Percentiles rank a stretch among this genome's conserved stretches.
These are phyloP conservation scores for Nicotiana attenuata DNA, from an alignment of 257 asterid species.

Conservation along the genomic window DNA sequence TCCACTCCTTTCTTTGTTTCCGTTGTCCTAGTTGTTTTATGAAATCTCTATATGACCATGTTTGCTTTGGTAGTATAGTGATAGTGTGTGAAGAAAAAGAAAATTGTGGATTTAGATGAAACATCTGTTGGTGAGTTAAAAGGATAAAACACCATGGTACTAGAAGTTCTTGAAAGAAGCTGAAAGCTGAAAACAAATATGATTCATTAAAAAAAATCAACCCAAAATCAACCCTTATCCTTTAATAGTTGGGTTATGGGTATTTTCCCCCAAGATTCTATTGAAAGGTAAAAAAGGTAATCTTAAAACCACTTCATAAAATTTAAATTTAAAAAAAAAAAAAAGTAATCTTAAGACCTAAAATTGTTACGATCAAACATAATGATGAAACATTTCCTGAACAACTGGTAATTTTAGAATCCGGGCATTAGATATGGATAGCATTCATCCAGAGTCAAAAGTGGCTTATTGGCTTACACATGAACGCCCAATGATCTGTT, in stretches of 20 bases:
- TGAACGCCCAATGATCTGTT: not conserved
- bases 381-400: not conserved
- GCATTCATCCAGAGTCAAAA: not conserved
- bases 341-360: not conserved
- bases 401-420: not conserved
- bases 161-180: not conserved
- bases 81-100: not conserved
- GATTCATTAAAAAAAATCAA: not conserved
- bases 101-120: not conserved
- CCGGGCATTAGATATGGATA: not conserved
- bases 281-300: not conserved
- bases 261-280: not conserved
- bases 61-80: not conserved
- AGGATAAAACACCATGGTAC: not conserved
- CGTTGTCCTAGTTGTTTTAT: not conserved
- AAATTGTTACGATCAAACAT: not conserved
- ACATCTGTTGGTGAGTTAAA: not conserved
- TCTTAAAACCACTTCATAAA: not conserved
- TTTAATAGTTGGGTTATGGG: slow-evolving; percentile 1
- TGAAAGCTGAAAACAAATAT: not conserved
- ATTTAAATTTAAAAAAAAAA: too few species aligned
- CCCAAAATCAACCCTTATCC: not conserved
- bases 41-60: not conserved
- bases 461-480: not conserved
- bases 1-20: not conserved